phyloP scores from a whole-genome alignment of 2,329 filamentous ascomycete genomes.

The Phialophora verrucosa region DNA sequence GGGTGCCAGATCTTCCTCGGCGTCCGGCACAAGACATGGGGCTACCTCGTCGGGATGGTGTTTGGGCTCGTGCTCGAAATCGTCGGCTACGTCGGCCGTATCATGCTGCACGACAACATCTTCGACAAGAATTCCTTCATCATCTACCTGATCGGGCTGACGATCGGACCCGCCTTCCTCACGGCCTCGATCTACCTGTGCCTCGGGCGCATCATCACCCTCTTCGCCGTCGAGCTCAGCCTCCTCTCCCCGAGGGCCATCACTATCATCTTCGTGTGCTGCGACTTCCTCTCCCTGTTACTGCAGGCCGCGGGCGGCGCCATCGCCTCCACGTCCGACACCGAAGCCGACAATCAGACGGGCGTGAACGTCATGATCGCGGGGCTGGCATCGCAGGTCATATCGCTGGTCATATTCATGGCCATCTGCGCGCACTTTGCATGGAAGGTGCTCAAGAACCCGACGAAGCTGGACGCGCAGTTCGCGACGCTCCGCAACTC shows the following conservation, averaged over 20 bases:
- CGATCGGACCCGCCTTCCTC: constrained; percentile 69
- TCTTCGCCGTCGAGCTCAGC: constrained; percentile 45
- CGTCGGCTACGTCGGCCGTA: constrained; percentile 64
- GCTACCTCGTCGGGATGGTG: constrained; percentile 60
- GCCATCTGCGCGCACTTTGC: constrained; percentile 45
- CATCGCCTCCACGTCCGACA: constrained; percentile 55
- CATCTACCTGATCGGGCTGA: constrained; percentile 67
- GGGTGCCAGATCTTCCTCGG: constrained; percentile 51
- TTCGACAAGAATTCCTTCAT: constrained; percentile 56
- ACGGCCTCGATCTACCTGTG: constrained; percentile 69
- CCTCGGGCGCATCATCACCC: constrained; percentile 51
- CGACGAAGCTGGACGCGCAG: background rate
- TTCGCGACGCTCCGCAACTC: background rate
- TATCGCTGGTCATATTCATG: constrained; percentile 59
- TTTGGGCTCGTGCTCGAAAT: constrained; percentile 63
- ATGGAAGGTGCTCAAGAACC: constrained; percentile 22
- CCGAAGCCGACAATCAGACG: constrained; percentile 42
- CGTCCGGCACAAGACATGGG: constrained; percentile 55
- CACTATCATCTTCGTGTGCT: constrained; percentile 62
- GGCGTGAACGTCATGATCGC: constrained; percentile 71
- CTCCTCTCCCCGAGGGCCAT: constrained; percentile 45
- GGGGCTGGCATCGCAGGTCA: constrained; percentile 57
- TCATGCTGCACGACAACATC: constrained; percentile 61
- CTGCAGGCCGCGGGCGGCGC: constrained; percentile 67
- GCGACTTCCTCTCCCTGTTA: constrained; percentile 65